Conservation (phyloP, 2,329 filamentous ascomycete species). For the Neophaeococcomyces aloes region DNA sequence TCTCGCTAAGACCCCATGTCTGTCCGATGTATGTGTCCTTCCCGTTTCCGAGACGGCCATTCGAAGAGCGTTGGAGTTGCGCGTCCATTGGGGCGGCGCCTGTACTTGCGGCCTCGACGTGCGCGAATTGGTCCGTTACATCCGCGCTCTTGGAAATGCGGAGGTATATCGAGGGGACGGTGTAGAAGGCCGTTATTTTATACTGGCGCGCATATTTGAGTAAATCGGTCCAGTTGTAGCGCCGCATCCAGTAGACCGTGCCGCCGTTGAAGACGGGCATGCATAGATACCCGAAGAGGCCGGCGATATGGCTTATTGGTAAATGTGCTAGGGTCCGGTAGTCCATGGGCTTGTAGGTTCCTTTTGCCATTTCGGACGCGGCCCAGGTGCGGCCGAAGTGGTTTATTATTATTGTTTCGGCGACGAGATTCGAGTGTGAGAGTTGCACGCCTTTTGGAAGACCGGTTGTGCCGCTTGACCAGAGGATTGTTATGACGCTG, state of each 20-base stretch:
- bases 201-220: conserved; percentile 43
- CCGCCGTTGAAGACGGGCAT: conserved; percentile 38
- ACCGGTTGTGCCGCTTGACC: conserved; percentile 40
- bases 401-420: conserved; percentile 25
- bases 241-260: conserved; percentile 52
- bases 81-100: conserved; percentile 49
- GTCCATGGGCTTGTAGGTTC: conserved; percentile 14
- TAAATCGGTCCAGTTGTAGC: conserved; percentile 48
- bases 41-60: conserved; percentile 36
- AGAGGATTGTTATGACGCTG: conserved; percentile 37
- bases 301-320: conserved; percentile 39
- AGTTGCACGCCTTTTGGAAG: conserved; percentile 37
- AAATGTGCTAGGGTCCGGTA: conserved; percentile 37
- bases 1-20: conserved; percentile 51
- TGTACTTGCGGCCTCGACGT: conserved; percentile 37
- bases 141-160: conserved; percentile 47
- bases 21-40: conserved; percentile 37
- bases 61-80: conserved; percentile 43
- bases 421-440: conserved; percentile 35
- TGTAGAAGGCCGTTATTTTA: conserved; percentile 46
- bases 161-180: conserved; percentile 52
- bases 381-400: conserved; percentile 14
- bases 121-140: conserved; percentile 47
- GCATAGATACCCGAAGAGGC: conserved; percentile 38
- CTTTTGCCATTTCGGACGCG: conserved; percentile 25